Percentiles rank a stretch among this genome's conserved stretches.
phyloP scores from a whole-genome alignment of 768 basidiomycete species.

The Erythrobasidium yunnanense region DNA sequence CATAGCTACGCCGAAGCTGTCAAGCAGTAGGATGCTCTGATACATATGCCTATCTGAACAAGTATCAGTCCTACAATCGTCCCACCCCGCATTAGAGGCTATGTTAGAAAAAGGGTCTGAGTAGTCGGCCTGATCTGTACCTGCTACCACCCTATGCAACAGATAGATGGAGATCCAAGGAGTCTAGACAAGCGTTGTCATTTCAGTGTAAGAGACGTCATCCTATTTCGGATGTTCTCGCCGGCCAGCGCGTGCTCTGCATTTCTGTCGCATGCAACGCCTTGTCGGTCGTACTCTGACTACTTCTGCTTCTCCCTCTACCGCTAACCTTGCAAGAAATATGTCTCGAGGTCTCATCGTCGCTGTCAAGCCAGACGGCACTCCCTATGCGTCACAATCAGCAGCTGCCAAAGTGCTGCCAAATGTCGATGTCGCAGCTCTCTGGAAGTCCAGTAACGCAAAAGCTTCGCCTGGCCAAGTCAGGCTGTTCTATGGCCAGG shows the following conservation, averaged over 20 bases:
- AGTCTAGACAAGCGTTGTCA: too few relatives aligned
- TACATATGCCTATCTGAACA: neutral
- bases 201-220: too few relatives aligned
- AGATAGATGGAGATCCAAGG: too few relatives aligned
- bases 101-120: neutral
- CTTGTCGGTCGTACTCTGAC: too few relatives aligned
- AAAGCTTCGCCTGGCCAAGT: constrained; percentile 4
- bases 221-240: too few relatives aligned
- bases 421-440: neutral
- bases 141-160: too few relatives aligned
- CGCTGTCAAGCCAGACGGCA: constrained; percentile 26
- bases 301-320: neutral
- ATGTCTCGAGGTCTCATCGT: constrained; percentile 16
- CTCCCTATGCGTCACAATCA: neutral
- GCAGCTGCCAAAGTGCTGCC: neutral
- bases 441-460: constrained; percentile 12
- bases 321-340: neutral
- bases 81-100: neutral
- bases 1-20: constrained; percentile 16
- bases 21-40: neutral
- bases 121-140: too few relatives aligned
- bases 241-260: too few relatives aligned
- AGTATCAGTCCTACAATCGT: neutral
- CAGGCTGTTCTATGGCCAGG: constrained; percentile 20
- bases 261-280: too few relatives aligned